These are phyloP conservation scores for Sclerotinia trifoliorum DNA, from an alignment of 2,329 filamentous ascomycete genomes.

Conservation along the genomic window DNA sequence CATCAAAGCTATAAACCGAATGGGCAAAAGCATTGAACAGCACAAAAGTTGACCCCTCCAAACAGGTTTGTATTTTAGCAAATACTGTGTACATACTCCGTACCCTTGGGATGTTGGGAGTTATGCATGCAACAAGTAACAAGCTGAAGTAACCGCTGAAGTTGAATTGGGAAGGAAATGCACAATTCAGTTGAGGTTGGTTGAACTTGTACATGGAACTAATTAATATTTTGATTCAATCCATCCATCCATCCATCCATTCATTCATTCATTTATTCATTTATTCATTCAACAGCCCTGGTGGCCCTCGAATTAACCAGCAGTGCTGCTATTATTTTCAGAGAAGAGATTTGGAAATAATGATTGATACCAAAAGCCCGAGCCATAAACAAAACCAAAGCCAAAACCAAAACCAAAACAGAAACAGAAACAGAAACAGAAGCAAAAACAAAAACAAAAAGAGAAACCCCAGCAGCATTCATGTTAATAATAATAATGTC, in stretches of 20 bases:
- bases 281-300: background rate
- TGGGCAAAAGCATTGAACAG: constrained; percentile 2
- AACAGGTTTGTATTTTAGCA: background rate
- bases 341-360: background rate
- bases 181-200: constrained; percentile 3
- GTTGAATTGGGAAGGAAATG: background rate
- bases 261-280: background rate
- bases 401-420: no score
- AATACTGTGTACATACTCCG: background rate
- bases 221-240: constrained; percentile 7
- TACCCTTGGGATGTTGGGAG: background rate
- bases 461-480: no score
- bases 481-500: no score
- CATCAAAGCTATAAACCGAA: background rate
- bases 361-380: background rate
- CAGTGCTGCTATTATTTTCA: background rate
- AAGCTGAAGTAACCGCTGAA: background rate
- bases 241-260: background rate
- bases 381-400: no score
- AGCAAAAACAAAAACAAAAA: no score
- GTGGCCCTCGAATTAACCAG: background rate
- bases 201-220: background rate
- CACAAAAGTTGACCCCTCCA: background rate
- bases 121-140: constrained; percentile 8
- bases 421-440: no score